Percentiles rank a stretch among this genome's conserved stretches.
These are phyloP conservation scores for Bipolaris bicolor DNA, from an alignment of 2,329 filamentous ascomycete genomes.

Conservation along the genomic window DNA sequence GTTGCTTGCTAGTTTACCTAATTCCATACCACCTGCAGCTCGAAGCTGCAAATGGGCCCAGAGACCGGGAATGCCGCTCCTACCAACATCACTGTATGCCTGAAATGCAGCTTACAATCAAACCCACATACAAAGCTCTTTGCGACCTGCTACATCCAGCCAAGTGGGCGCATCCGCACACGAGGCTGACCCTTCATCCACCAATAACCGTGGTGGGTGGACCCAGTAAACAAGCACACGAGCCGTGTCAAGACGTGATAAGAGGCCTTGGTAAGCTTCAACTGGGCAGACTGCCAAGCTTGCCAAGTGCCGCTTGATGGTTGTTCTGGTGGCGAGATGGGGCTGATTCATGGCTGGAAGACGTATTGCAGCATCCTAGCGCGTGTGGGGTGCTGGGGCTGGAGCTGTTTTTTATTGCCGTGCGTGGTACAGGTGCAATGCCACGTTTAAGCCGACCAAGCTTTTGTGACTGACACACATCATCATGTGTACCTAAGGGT, in stretches of 20 bases:
- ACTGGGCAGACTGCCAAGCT: slow-evolving; percentile 4
- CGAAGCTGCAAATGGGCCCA: slow-evolving; percentile 9
- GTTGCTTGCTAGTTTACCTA: slow-evolving; percentile 1
- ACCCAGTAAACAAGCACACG: slow-evolving; percentile 20
- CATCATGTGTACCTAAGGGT: neutral
- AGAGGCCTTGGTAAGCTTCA: slow-evolving; percentile 34
- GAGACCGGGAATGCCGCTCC: slow-evolving; percentile 15
- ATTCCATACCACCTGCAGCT: neutral
- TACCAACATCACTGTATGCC: slow-evolving; percentile 18
- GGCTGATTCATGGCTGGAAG: slow-evolving; percentile 3
- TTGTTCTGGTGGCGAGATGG: slow-evolving; percentile 16
- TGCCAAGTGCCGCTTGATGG: slow-evolving; percentile 23
- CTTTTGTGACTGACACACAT: neutral
- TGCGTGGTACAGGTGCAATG: neutral
- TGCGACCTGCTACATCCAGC: slow-evolving; percentile 28
- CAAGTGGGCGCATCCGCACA: slow-evolving; percentile 16
- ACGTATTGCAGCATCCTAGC: slow-evolving; percentile 7
- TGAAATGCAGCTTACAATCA: slow-evolving; percentile 19
- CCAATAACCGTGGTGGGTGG: slow-evolving; percentile 20
- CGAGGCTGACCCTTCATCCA: slow-evolving; percentile 8
- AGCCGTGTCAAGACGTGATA: slow-evolving; percentile 36
- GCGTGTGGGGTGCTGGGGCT: neutral
- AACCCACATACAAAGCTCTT: slow-evolving; percentile 13
- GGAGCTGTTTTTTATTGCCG: neutral
- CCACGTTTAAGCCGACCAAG: neutral